Base-by-base conservation (phyloP, 2,329 filamentous ascomycete genomes). In the Lomentospora prolificans region DNA sequence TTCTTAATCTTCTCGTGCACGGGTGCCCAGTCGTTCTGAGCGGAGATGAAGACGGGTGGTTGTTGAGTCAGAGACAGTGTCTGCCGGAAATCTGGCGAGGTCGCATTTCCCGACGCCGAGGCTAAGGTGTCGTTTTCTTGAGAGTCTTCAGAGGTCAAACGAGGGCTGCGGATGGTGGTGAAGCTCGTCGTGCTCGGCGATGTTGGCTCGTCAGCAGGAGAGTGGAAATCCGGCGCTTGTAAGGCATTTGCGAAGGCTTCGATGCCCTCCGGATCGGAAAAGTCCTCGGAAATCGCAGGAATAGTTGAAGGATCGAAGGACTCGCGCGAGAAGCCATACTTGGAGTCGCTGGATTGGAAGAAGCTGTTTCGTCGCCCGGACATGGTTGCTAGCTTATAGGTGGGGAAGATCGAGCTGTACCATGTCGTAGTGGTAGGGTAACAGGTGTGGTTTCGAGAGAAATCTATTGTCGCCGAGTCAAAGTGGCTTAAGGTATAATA, bases 21-120 rank as follows among this genome's bases (percentile, higher is more conserved):
- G 0, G 94, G 94, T 14, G 89, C 85, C 94, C 94, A 99, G 74
- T 99, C 94, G 68, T 95, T 95, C 66, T 95, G 83, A 41, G 94
- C 92, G 3, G 89, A 88, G 64, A 97, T 89, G 67, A 91, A 90
- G 52, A 81, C 71, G 50, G 50, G 30, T 3, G 50, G 74, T 69
- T 24, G 70, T 67, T 3, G 72, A 70, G 1, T 70, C 70, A 19
- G 70, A 68, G 0, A 70, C 71, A 0, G 70, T 68, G 2, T 70
- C 66, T 1, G 70, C 67, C n/a, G 69, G 64, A 33, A 74, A 62
- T 57, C 72, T 64, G 17, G 65, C 63, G 12, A 67, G 64, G 27
- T 68, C 69, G 41, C 70, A 67, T 17, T 64, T 59, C 33, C 61
- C 60, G 4, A 61, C 52, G 27, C 64, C 63, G 24, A 63, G 62